These are phyloP conservation scores for Elaeis oleifera DNA, from an alignment of 202 grass and related monocot species.

Conservation along the genomic window DNA sequence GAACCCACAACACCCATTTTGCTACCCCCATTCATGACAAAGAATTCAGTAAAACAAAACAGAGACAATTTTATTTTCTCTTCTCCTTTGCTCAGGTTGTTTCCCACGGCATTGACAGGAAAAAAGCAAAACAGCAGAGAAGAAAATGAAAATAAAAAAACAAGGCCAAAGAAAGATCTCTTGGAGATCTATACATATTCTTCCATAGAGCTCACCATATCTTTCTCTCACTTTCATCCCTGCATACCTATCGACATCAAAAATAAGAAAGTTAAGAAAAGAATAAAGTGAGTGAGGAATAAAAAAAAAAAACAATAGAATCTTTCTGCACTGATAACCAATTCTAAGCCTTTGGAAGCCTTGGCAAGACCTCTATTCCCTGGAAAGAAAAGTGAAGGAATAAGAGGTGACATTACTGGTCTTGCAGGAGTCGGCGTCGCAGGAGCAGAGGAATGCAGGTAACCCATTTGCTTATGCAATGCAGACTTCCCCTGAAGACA, in stretches of 20 bases:
- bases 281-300: neutral
- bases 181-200: constrained; percentile 23
- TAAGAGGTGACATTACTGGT: constrained; percentile 28
- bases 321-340: too few species aligned
- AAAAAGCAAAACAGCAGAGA: constrained; percentile 6
- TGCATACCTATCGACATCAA: constrained; percentile 30
- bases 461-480: constrained; percentile 19
- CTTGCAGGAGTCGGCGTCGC: constrained; percentile 29
- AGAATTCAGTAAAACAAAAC: constrained; percentile 9
- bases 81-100: constrained; percentile 29
- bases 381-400: too few species aligned
- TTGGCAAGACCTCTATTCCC: too few species aligned
- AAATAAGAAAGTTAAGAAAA: constrained; percentile 4
- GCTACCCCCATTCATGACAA: constrained; percentile 41
- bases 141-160: constrained; percentile 8
- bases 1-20: constrained; percentile 21
- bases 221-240: constrained; percentile 23
- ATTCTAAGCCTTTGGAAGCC: too few species aligned
- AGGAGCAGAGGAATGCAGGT: constrained; percentile 27
- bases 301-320: too few species aligned
- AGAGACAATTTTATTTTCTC: constrained; percentile 33
- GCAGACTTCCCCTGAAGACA: constrained; percentile 2
- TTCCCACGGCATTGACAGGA: constrained; percentile 67
- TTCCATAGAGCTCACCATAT: constrained; percentile 7
- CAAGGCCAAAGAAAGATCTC: constrained; percentile 25